phyloP scores from a whole-genome alignment of 129 eudicot species.

The Chrysanthemum lavandulifolium region DNA sequence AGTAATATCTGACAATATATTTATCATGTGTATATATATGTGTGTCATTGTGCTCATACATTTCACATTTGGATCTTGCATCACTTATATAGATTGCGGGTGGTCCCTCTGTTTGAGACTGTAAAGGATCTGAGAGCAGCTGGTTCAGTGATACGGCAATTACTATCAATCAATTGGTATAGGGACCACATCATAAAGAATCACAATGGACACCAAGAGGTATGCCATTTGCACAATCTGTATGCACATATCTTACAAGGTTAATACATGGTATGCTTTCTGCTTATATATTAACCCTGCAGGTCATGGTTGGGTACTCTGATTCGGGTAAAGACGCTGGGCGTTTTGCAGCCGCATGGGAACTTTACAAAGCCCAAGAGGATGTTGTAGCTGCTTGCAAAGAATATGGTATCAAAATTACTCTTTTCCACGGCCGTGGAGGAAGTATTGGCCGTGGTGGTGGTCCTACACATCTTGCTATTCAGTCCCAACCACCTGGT shows the following conservation, averaged over 20 bases:
- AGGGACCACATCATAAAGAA: slow-evolving; percentile 67
- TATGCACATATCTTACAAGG: background rate
- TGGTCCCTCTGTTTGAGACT: slow-evolving; percentile 92
- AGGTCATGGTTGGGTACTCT: slow-evolving; percentile 98
- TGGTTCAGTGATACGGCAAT: slow-evolving; percentile 74
- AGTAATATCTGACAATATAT: background rate
- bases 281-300: slow-evolving; percentile 14
- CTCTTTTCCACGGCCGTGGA: slow-evolving; percentile 95
- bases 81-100: slow-evolving; percentile 65
- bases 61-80: slow-evolving; percentile 6
- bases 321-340: slow-evolving; percentile 99
- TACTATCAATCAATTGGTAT: slow-evolving; percentile 87
- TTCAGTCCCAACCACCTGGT: slow-evolving; percentile 99
- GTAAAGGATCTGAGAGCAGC: slow-evolving; percentile 92
- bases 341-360: slow-evolving; percentile 99
- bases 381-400: slow-evolving; percentile 93
- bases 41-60: slow-evolving; percentile 18
- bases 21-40: background rate
- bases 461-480: slow-evolving; percentile 93
- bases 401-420: slow-evolving; percentile 69
- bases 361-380: slow-evolving; percentile 95
- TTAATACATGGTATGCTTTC: background rate
- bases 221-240: slow-evolving; percentile 12
- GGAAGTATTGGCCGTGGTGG: slow-evolving; percentile 99
- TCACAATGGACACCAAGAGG: slow-evolving; percentile 94